Evolutionary conservation across 192 early-diverging fungal species (phyloP).

Genomic region (Podila verticillata): DNA sequence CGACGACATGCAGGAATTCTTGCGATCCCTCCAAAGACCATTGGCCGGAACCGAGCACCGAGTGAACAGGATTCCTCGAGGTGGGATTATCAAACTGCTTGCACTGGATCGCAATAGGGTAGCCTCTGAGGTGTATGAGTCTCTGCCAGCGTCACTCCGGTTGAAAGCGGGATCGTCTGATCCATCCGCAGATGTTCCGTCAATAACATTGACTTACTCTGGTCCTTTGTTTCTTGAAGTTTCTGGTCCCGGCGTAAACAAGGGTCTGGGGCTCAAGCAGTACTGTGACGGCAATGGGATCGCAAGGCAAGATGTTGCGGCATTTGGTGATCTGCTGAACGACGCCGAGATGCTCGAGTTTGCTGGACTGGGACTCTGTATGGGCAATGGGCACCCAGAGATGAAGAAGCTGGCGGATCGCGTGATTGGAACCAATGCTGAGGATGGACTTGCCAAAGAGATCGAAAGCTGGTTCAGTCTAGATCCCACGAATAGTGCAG

Average conservation of each 20-base stretch:
- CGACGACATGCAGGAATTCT: constrained; percentile 21
- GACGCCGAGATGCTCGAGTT: constrained; percentile 59
- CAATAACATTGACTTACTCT: constrained; percentile 24
- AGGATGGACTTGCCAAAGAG: constrained; percentile 55
- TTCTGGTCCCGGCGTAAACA: constrained; percentile 55
- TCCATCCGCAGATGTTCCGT: background rate
- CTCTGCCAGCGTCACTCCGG: constrained; percentile 10
- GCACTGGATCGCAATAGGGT: constrained; percentile 37
- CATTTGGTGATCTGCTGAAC: constrained; percentile 63
- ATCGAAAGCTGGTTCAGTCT: constrained; percentile 26
- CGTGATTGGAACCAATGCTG: constrained; percentile 43
- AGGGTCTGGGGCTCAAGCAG: constrained; percentile 50
- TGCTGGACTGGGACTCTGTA: constrained; percentile 54
- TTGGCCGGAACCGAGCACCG: background rate
- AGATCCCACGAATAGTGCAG: too few relatives aligned
- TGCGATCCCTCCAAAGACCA: background rate
- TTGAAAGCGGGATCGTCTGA: background rate
- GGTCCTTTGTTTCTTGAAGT: constrained; percentile 56
- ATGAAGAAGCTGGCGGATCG: constrained; percentile 48
- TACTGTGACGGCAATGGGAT: constrained; percentile 37
- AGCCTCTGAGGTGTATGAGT: constrained; percentile 24
- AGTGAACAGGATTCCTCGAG: background rate
- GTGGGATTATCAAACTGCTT: constrained; percentile 41
- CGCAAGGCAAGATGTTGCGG: constrained; percentile 34
- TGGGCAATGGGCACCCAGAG: constrained; percentile 51